A percentile compares a stretch with the other conserved stretches of the same genome.
Conservation (phyloP, 1,139 yeast genomes). For the Debaryomycetaceae sp. region DNA sequence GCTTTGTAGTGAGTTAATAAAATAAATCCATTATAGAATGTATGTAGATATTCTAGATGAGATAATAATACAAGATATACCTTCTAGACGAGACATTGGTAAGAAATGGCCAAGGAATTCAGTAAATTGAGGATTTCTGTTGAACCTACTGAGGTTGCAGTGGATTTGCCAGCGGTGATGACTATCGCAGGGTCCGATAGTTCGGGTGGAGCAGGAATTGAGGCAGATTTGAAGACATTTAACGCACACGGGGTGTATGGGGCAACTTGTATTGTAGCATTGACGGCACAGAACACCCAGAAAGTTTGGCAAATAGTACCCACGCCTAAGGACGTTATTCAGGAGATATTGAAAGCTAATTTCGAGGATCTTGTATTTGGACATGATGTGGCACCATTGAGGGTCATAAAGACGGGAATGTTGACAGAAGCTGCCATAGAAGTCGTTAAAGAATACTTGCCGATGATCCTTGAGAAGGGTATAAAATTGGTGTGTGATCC, state of each 20-base stretch:
- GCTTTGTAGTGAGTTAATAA: constrained; percentile 1
- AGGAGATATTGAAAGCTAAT: constrained; percentile 50
- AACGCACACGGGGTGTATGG: constrained; percentile 79
- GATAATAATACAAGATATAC: background rate
- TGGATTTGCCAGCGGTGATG: constrained; percentile 41
- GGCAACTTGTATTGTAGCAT: constrained; percentile 72
- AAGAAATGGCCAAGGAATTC: background rate
- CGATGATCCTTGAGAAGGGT: constrained; percentile 20
- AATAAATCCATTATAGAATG: background rate
- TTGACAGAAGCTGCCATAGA: constrained; percentile 57
- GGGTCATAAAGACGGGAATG: constrained; percentile 80
- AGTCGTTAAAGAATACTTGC: constrained; percentile 39
- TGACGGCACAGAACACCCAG: constrained; percentile 78
- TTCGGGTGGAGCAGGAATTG: constrained; percentile 95
- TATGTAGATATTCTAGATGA: background rate
- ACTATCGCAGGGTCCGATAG: constrained; percentile 84
- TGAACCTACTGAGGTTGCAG: background rate
- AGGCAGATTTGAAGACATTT: constrained; percentile 85
- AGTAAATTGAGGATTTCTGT: background rate
- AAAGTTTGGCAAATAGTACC: constrained; percentile 54
- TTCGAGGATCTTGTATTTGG: constrained; percentile 57
- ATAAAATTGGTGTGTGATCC: constrained; percentile 68
- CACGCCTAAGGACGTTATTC: constrained; percentile 43
- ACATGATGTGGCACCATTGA: constrained; percentile 35
- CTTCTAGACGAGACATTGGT: background rate